Percentiles rank a stretch among this genome's conserved stretches.
Evolutionary conservation across 768 basidiomycete species (phyloP).

Genomic region (Suillus weaverae): DNA sequence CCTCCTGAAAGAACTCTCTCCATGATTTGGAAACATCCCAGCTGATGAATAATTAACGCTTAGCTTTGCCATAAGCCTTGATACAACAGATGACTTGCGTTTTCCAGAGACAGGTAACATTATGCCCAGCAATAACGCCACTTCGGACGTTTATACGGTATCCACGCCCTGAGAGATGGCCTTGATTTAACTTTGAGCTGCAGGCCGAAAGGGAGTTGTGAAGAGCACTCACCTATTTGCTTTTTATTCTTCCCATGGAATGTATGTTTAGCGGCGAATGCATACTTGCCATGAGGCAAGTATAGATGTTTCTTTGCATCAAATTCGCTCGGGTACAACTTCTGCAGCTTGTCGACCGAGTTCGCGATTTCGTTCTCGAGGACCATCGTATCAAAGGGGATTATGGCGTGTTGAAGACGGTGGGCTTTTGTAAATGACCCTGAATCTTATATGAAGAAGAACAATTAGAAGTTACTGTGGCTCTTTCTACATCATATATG

Average conservation of each 20-base stretch:
- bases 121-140: constrained; percentile 11
- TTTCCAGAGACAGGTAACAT: constrained; percentile 17
- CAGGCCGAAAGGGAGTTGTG: not conserved
- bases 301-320: constrained; percentile 12
- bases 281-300: constrained; percentile 13
- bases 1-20: constrained; percentile 13
- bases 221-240: not conserved
- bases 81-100: constrained; percentile 8
- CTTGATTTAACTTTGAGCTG: not conserved
- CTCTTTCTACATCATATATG: not conserved
- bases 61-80: not conserved
- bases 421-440: not conserved
- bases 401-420: not conserved
- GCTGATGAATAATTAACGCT: not conserved
- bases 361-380: not conserved
- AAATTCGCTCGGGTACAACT: constrained; percentile 6
- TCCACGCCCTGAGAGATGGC: not conserved
- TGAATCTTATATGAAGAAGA: not conserved
- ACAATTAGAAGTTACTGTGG: constrained; percentile 3
- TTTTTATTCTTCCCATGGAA: constrained; percentile 2
- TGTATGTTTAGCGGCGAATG: constrained; percentile 9
- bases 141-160: not conserved
- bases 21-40: constrained; percentile 6
- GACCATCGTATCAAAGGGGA: not conserved
- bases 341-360: constrained; percentile 7